Evolutionary conservation across 176 grass and related monocot species (phyloP), one percentile per base, ranked within the genome.

Genomic region (Phyllostachys edulis): DNA sequence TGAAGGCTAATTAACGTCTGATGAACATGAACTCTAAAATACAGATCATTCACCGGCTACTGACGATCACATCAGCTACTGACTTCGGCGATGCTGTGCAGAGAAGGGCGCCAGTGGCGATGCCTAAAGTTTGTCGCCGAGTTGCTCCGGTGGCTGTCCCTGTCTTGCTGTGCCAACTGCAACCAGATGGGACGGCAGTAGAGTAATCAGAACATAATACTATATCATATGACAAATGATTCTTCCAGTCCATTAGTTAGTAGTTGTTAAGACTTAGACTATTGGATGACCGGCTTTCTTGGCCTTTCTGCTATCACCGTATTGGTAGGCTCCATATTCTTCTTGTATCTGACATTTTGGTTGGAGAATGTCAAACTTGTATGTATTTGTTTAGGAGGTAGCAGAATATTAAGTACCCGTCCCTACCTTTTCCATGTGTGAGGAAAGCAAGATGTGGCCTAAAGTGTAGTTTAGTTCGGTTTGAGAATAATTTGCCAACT

Each of bases 21-120:
- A 80, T 46, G 74, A 84, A 56, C 67, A 73, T 23, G 75, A 15
- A 32, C 69, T 41, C 68, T 50, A 51, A 44, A 79, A 72, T 1
- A 55, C 44, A 71, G 64, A 76, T 8, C 73, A 77, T 37, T 27
- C 77, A 44, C 44, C 61, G n/a, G 60, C 82, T 47, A 60, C 23
- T 23, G 68, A 18, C 12, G 44, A 55, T 63, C 49, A 20, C 11
- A 23, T 85, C 64, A 81, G 83, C 67, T 85, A 15, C 84, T 92
- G 36, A 81, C 84, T 87, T 96, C 94, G 59, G 89, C 88, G 23
- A 96, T 96, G 80, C 94, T 96, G 71, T 93, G 77, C 77, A 96
- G 89, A 3, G 94, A 96, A 15, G 94, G 94, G 64, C 89, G 91
- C 94, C 94, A 96, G 4, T 96, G 89, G n/a, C 89, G 91, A 51